phyloP scores from a whole-genome alignment of 257 asterid genomes.

The Cordia subcordata region DNA sequence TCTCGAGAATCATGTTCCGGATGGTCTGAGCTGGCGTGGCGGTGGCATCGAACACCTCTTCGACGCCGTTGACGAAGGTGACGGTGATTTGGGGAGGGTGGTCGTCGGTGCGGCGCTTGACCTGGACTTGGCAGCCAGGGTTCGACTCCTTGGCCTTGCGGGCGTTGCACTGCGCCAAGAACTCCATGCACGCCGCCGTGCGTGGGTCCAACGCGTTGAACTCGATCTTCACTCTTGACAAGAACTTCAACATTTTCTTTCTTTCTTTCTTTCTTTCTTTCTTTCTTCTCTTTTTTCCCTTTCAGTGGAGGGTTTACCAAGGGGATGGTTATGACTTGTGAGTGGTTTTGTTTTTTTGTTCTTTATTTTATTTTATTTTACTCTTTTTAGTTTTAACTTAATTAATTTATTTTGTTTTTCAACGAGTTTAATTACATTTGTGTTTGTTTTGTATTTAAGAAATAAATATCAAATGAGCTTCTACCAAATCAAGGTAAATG shows the following conservation, averaged over 20 bases:
- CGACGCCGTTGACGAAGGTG: conserved; percentile 83
- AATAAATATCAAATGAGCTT: no score
- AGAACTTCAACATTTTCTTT: conserved; percentile 73
- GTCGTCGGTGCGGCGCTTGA: conserved; percentile 94
- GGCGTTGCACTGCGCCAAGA: conserved; percentile 89
- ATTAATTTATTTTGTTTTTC: no score
- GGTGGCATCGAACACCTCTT: conserved; percentile 81
- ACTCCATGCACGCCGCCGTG: conserved; percentile 86
- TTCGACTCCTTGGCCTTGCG: conserved; percentile 85
- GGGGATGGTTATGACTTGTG: background rate
- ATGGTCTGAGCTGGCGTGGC: conserved; percentile 76
- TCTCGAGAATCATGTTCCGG: conserved; percentile 75
- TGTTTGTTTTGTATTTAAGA: no score
- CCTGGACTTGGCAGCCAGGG: conserved; percentile 80
- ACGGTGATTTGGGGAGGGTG: conserved; percentile 81
- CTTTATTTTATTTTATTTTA: no score
- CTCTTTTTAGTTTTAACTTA: no score
- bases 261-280: background rate
- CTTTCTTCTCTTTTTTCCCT: background rate
- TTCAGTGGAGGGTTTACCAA: background rate
- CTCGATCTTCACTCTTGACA: conserved; percentile 87
- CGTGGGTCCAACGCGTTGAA: conserved; percentile 93
- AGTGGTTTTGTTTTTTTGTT: no score
- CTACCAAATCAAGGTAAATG: no score
- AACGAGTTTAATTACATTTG: no score